Percentiles rank a stretch among this genome's conserved stretches.
phyloP scores from a whole-genome alignment of 306 rosid species.

The Cicer cuneatum region DNA sequence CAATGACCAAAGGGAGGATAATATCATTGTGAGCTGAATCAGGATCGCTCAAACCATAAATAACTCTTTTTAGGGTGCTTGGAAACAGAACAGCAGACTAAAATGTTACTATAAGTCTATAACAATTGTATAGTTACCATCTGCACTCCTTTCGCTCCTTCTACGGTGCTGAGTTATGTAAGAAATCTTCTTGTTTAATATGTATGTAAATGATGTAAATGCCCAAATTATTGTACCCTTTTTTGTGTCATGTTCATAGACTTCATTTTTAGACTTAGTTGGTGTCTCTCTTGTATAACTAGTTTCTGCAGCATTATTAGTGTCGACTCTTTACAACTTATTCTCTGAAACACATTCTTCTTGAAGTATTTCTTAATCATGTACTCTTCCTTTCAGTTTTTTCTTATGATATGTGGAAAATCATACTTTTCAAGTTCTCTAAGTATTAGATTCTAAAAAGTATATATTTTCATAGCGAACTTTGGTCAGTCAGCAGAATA shows the following conservation, averaged over 20 bases:
- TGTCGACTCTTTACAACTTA: constrained; percentile 15
- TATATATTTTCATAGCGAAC: not conserved
- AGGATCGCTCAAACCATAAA: not conserved
- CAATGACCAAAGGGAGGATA: constrained; percentile 22
- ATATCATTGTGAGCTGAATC: constrained; percentile 20
- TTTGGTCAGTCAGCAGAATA: not conserved
- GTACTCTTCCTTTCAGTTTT: not conserved
- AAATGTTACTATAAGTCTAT: constrained; percentile 32
- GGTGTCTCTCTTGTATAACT: constrained; percentile 25
- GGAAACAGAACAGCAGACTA: not conserved
- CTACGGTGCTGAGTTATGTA: constrained; percentile 31
- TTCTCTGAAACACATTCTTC: not conserved
- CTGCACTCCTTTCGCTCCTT: constrained; percentile 13
- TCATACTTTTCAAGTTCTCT: not conserved
- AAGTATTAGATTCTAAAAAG: constrained; percentile 1
- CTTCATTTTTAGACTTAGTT: not conserved
- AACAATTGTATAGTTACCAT: constrained; percentile 9
- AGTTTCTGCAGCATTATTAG: not conserved
- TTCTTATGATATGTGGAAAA: not conserved
- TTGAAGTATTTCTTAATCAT: constrained; percentile 15
- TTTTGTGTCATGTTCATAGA: not conserved
- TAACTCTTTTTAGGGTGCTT: constrained; percentile 14
- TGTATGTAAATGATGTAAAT: constrained; percentile 36
- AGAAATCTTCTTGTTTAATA: constrained; percentile 18
- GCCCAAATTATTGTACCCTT: not conserved